A percentile compares a stretch with the other conserved stretches of the same genome.
phyloP scores from a whole-genome alignment of 202 grass and related monocot species.

The Bolboschoenoplectus hybrid region DNA sequence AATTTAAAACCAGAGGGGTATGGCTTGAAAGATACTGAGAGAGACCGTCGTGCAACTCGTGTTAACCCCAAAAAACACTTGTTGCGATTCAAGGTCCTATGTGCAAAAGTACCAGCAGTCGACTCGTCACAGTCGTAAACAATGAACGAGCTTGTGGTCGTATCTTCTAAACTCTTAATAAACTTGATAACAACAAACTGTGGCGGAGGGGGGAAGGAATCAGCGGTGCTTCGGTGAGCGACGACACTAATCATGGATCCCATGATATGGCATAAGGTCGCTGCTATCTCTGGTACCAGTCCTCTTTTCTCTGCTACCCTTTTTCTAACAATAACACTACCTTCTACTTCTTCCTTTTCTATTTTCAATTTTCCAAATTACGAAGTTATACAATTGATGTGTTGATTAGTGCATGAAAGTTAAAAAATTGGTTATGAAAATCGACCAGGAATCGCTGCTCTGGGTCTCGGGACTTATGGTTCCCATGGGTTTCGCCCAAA shows the following conservation, averaged over 20 bases:
- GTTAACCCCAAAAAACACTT: background rate
- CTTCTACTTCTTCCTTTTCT: background rate
- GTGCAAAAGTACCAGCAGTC: constrained; percentile 12
- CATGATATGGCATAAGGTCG: constrained; percentile 87
- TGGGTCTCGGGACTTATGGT: constrained; percentile 86
- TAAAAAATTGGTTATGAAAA: background rate
- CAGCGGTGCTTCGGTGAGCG: background rate
- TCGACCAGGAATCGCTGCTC: constrained; percentile 69
- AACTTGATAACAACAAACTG: background rate
- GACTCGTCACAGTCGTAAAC: background rate
- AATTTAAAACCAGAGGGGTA: too few relatives aligned
- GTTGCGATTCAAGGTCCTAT: background rate
- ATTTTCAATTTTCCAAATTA: background rate
- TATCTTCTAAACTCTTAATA: background rate
- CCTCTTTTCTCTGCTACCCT: background rate
- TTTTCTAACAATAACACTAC: background rate
- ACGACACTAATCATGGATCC: constrained; percentile 41
- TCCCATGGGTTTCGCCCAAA: constrained; percentile 74
- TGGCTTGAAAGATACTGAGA: too few relatives aligned
- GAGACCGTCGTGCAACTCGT: too few relatives aligned
- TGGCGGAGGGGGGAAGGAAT: constrained; percentile 12
- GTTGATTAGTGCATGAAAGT: constrained; percentile 3
- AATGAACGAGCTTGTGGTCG: background rate
- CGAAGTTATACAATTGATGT: background rate
- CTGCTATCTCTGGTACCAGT: constrained; percentile 73